Percentiles rank a stretch among this genome's conserved stretches.
Conservation (phyloP, 257 asterid genomes). For the Rauvolfia tetraphylla region DNA sequence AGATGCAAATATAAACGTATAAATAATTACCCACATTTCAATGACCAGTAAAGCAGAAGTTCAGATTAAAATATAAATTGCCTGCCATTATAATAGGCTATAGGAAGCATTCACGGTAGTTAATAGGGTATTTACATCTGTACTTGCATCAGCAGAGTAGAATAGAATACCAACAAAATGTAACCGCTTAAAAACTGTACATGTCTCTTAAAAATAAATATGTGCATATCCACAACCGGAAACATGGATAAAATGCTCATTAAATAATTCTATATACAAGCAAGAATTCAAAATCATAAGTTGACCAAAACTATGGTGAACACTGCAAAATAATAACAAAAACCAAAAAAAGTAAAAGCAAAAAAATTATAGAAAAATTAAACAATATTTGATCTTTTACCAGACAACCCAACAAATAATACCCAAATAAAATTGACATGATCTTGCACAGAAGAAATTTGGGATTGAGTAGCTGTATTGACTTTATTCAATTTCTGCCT, state of each 20-base stretch:
- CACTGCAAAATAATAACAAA: not conserved
- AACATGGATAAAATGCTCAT: not conserved
- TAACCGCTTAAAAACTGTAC: not conserved
- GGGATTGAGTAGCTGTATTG: constrained; percentile 69
- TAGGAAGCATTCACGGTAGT: no score
- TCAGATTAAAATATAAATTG: not conserved
- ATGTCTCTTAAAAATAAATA: no score
- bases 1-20: no score
- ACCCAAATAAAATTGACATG: constrained; percentile 64
- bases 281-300: not conserved
- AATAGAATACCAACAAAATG: not conserved
- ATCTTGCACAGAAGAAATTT: constrained; percentile 71
- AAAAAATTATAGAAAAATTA: not conserved
- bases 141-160: not conserved
- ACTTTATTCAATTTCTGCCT: constrained; percentile 81
- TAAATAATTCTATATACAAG: not conserved
- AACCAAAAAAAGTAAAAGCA: not conserved
- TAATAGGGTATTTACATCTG: not conserved
- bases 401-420: not conserved
- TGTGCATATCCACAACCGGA: not conserved
- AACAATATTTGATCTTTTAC: not conserved
- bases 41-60: not conserved
- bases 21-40: no score
- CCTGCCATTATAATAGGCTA: no score
- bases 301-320: not conserved